Evolutionary conservation across 2,329 filamentous ascomycete genomes (phyloP).

Genomic region (Xylaria sp.): DNA sequence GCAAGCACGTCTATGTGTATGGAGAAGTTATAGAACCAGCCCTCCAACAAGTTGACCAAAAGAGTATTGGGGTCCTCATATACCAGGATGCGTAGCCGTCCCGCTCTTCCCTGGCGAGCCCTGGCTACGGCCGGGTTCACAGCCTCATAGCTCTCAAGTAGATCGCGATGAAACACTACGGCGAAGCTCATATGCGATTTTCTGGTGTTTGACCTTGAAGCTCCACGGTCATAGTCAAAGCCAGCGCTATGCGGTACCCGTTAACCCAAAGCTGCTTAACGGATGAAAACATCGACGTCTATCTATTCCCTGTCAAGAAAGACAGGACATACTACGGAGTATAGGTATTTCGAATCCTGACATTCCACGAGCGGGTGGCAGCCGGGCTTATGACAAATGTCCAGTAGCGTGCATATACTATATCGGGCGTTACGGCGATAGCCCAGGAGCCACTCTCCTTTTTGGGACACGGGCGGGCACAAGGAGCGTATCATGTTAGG

Average conservation of each 20-base stretch:
- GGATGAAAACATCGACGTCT: not conserved
- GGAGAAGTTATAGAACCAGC: slow-evolving; percentile 1
- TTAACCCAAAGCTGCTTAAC: not conserved
- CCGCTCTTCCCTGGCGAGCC: not conserved
- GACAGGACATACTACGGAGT: not conserved
- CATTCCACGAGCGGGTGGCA: slow-evolving; percentile 17
- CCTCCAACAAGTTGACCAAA: not conserved
- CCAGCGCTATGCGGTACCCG: not conserved
- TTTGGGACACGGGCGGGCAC: slow-evolving; percentile 26
- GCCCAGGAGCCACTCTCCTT: slow-evolving; percentile 28
- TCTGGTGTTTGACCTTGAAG: not conserved
- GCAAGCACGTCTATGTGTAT: not conserved
- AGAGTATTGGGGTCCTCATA: not conserved
- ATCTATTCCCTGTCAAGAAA: slow-evolving; percentile 11
- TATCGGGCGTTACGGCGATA: slow-evolving; percentile 2
- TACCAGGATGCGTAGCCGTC: not conserved
- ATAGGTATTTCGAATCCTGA: slow-evolving; percentile 16
- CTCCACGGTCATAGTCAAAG: not conserved
- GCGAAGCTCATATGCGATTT: not conserved
- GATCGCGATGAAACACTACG: not conserved
- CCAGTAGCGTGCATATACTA: slow-evolving; percentile 25
- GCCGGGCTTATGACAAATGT: slow-evolving; percentile 33
- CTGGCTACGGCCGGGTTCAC: not conserved
- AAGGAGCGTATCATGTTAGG: slow-evolving; percentile 11
- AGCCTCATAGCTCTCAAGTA: not conserved